These are phyloP conservation scores for Aulographum hederae DNA, from an alignment of 2,329 filamentous ascomycete genomes.

Conservation along the genomic window DNA sequence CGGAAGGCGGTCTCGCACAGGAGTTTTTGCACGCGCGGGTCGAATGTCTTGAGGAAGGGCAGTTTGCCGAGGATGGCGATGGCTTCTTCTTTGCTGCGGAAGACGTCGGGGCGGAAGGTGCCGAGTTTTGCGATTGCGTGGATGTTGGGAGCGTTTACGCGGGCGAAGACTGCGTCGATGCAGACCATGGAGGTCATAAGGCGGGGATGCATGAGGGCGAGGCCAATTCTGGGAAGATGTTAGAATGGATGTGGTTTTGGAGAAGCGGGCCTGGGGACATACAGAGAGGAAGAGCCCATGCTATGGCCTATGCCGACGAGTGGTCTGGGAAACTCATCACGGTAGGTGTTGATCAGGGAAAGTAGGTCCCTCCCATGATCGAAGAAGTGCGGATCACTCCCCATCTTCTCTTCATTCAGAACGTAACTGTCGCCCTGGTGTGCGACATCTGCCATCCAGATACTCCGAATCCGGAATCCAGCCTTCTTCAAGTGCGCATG, in stretches of 20 bases:
- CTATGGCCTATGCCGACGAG: constrained; percentile 77
- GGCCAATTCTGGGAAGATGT: constrained; percentile 12
- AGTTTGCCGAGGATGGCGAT: too few species aligned
- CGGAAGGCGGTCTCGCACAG: too few species aligned
- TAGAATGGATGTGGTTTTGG: too few species aligned
- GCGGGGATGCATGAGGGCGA: constrained; percentile 18
- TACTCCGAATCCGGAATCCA: constrained; percentile 55
- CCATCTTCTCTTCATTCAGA: constrained; percentile 57
- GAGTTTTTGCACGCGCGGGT: too few species aligned
- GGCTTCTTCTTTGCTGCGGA: too few species aligned
- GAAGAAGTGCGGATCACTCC: constrained; percentile 77
- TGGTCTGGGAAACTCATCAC: constrained; percentile 59
- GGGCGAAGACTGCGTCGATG: constrained; percentile 69
- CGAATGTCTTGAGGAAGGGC: too few species aligned
- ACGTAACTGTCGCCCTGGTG: constrained; percentile 66
- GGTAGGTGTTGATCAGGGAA: constrained; percentile 70
- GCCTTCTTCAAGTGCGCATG: constrained; percentile 36
- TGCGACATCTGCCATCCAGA: constrained; percentile 84
- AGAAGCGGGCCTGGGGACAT: constrained; percentile 78
- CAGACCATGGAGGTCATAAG: constrained; percentile 29
- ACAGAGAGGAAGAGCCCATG: constrained; percentile 58
- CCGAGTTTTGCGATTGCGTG: constrained; percentile 38
- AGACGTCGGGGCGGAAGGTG: not conserved
- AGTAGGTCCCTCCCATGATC: constrained; percentile 75
- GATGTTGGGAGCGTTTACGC: constrained; percentile 45